phyloP scores from a whole-genome alignment of 2,329 filamentous ascomycete genomes.

The Aspergillus melleus region DNA sequence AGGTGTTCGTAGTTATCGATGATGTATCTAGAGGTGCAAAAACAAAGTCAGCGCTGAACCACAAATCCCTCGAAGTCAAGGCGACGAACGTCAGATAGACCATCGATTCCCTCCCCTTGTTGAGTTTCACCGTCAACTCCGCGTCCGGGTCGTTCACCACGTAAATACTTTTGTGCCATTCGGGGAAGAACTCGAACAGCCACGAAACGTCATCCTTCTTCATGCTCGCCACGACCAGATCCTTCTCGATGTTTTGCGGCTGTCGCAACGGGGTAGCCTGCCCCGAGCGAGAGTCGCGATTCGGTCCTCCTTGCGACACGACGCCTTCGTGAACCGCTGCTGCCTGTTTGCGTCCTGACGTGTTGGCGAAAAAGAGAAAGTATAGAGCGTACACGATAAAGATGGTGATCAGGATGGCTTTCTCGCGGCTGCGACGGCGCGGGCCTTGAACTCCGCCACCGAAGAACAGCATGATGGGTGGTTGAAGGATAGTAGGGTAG shows the following conservation, averaged over 20 bases:
- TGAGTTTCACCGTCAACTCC: conserved; percentile 48
- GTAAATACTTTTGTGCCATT: conserved; percentile 57
- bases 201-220: conserved; percentile 41
- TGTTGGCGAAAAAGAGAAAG: conserved; percentile 32
- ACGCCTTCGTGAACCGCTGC: conserved; percentile 12
- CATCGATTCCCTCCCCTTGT: conserved; percentile 47
- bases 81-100: conserved; percentile 44
- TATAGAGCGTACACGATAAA: conserved; percentile 34
- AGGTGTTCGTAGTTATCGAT: conserved; percentile 45
- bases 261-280: conserved; percentile 17
- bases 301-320: conserved; percentile 8
- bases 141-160: conserved; percentile 53
- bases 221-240: conserved; percentile 43
- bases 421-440: conserved; percentile 35
- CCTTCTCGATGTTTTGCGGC: conserved; percentile 24
- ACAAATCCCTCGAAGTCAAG: background rate
- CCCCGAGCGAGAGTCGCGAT: conserved; percentile 17
- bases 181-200: conserved; percentile 39
- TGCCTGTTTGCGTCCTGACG: conserved; percentile 10
- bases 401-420: conserved; percentile 36
- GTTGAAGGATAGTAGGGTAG: background rate
- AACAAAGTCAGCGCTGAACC: background rate
- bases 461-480: conserved; percentile 33
- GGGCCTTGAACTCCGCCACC: conserved; percentile 34
- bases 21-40: conserved; percentile 39